A percentile compares a stretch with the other conserved stretches of the same genome.
Evolutionary conservation across 2,329 filamentous ascomycete genomes (phyloP).

Genomic region (Coniochaeta sp.): DNA sequence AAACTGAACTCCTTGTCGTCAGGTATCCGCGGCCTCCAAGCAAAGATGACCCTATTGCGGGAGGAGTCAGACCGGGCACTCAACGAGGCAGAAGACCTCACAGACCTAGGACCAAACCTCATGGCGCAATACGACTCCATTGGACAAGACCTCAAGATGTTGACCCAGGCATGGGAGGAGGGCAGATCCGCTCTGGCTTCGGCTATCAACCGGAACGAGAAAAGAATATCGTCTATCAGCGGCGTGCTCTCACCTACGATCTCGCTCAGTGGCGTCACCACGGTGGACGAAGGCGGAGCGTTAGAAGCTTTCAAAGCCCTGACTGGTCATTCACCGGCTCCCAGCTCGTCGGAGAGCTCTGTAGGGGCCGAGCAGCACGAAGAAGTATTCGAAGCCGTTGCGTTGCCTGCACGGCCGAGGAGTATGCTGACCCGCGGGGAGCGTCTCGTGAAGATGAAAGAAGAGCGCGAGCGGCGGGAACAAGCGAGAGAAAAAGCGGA

Average conservation of each 20-base stretch:
- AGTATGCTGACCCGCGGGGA: slow-evolving; percentile 76
- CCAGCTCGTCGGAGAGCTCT: slow-evolving; percentile 39
- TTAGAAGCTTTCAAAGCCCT: slow-evolving; percentile 66
- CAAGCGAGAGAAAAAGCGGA: slow-evolving; percentile 67
- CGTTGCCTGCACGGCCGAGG: slow-evolving; percentile 61
- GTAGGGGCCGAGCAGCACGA: slow-evolving; percentile 56
- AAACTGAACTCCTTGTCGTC: slow-evolving; percentile 85
- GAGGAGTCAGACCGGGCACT: slow-evolving; percentile 81
- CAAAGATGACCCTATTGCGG: slow-evolving; percentile 84
- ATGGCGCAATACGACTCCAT: slow-evolving; percentile 93
- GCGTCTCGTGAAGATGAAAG: slow-evolving; percentile 77
- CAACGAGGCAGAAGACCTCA: slow-evolving; percentile 64
- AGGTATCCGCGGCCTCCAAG: slow-evolving; percentile 84
- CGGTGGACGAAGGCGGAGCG: slow-evolving; percentile 44
- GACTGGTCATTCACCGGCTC: slow-evolving; percentile 59
- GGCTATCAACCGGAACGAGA: slow-evolving; percentile 76
- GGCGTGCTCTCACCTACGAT: slow-evolving; percentile 49
- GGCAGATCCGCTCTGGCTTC: slow-evolving; percentile 77
- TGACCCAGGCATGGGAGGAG: slow-evolving; percentile 80
- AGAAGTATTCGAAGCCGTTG: slow-evolving; percentile 88
- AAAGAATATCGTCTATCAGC: slow-evolving; percentile 57
- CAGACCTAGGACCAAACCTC: slow-evolving; percentile 69
- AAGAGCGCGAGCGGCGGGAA: slow-evolving; percentile 72
- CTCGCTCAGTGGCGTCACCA: slow-evolving; percentile 62
- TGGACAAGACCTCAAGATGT: slow-evolving; percentile 72